phyloP scores from a whole-genome alignment of 73 alveolate genomes.

The Paramecium primaurelia region DNA sequence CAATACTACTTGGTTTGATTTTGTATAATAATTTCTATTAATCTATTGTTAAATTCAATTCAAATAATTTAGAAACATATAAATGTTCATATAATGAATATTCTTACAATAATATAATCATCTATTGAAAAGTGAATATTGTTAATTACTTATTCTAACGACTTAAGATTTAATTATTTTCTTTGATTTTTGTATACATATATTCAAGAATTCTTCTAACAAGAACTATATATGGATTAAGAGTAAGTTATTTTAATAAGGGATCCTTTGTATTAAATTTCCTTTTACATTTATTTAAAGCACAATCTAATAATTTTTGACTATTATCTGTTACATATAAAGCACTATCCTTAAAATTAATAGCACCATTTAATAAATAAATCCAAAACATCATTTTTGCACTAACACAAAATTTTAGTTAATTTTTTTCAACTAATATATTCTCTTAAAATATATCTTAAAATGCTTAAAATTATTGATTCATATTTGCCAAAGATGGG shows the following conservation, averaged over 20 bases:
- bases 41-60: not conserved
- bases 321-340: not conserved
- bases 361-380: not conserved
- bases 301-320: not conserved
- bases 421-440: not conserved
- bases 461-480: not conserved
- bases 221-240: not conserved
- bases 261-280: not conserved
- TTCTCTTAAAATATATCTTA: not conserved
- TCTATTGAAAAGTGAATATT: not conserved
- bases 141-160: not conserved
- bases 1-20: not conserved
- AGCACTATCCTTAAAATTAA: not conserved
- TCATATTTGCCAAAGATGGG: not conserved
- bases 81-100: not conserved
- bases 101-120: slow-evolving; percentile 4
- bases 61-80: not conserved
- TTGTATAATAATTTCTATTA: not conserved
- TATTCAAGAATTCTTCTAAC: not conserved
- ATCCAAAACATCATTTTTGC: slow-evolving; percentile 34
- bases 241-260: not conserved
- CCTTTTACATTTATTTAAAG: not conserved
- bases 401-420: not conserved
- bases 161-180: not conserved
- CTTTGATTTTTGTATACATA: not conserved